phyloP scores from a whole-genome alignment of 2,329 filamentous ascomycete genomes.

The Raffaelea arxii region DNA sequence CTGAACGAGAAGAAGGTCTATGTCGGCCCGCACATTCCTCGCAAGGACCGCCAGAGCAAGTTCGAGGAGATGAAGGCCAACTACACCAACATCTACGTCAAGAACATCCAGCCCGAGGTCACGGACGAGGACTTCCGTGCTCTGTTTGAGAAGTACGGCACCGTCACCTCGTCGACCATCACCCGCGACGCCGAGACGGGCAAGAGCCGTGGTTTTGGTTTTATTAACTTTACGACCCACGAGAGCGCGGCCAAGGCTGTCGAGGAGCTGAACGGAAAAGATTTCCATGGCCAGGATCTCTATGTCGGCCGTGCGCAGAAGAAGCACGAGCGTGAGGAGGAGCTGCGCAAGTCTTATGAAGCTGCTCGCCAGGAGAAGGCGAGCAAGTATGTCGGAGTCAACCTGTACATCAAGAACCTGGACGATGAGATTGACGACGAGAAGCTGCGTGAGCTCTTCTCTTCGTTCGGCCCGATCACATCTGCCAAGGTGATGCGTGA shows the following conservation, averaged over 20 bases:
- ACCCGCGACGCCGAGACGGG: slow-evolving; percentile 74
- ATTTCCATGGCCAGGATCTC: slow-evolving; percentile 88
- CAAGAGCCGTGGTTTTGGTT: slow-evolving; percentile 92
- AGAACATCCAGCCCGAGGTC: slow-evolving; percentile 82
- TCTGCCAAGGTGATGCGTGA: slow-evolving; percentile 99
- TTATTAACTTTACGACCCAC: slow-evolving; percentile 92
- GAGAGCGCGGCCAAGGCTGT: slow-evolving; percentile 79
- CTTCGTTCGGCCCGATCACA: slow-evolving; percentile 86
- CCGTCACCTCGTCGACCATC: slow-evolving; percentile 91
- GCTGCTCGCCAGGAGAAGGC: slow-evolving; percentile 96
- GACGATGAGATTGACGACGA: slow-evolving; percentile 96
- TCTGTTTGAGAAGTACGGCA: slow-evolving; percentile 84
- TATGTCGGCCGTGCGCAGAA: slow-evolving; percentile 96
- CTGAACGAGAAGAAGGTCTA: slow-evolving; percentile 99
- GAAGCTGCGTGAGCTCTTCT: slow-evolving; percentile 89
- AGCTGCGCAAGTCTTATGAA: slow-evolving; percentile 97
- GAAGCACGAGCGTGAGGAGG: slow-evolving; percentile 99
- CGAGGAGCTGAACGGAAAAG: slow-evolving; percentile 82
- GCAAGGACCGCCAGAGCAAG: slow-evolving; percentile 99
- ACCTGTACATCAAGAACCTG: slow-evolving; percentile 99
- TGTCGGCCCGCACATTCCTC: slow-evolving; percentile 97
- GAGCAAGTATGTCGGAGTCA: slow-evolving; percentile 98
- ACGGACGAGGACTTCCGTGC: slow-evolving; percentile 91
- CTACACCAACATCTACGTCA: slow-evolving; percentile 99
- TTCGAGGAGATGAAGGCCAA: slow-evolving; percentile 99